Evolutionary conservation across 148 eudicot species (phyloP).

Genomic region (Polygonum maritimum): DNA sequence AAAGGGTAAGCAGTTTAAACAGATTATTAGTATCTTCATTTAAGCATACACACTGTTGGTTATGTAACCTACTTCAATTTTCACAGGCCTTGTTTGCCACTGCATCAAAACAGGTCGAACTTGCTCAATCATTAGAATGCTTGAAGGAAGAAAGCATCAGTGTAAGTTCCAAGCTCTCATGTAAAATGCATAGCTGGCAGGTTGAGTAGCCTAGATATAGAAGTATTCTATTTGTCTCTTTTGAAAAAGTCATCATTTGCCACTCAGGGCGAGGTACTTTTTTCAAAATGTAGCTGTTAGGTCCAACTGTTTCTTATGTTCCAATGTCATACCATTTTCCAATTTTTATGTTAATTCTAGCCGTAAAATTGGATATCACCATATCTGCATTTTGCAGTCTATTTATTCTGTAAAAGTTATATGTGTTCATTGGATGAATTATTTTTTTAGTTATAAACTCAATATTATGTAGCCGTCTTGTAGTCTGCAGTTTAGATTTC

Average conservation of each 20-base stretch:
- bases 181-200: neutral
- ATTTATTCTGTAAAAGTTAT: no score
- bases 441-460: no score
- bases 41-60: neutral
- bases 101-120: conserved; percentile 85
- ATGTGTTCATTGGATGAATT: neutral
- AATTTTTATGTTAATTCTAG: neutral
- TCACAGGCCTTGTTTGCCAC: conserved; percentile 71
- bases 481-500: neutral
- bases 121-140: conserved; percentile 73
- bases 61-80: neutral
- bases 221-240: neutral
- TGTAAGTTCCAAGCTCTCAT: conserved; percentile 33
- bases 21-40: neutral
- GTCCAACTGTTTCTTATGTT: no score
- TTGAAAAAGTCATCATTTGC: neutral
- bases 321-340: no score
- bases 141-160: conserved; percentile 47
- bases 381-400: neutral
- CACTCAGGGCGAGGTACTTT: no score
- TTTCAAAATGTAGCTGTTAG: no score
- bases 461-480: neutral
- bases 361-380: neutral
- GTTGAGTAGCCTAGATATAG: neutral
- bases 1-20: conserved; percentile 36